Base-by-base conservation (phyloP, 352 stramenopile genomes). In the Phytophthora cryptogea region DNA sequence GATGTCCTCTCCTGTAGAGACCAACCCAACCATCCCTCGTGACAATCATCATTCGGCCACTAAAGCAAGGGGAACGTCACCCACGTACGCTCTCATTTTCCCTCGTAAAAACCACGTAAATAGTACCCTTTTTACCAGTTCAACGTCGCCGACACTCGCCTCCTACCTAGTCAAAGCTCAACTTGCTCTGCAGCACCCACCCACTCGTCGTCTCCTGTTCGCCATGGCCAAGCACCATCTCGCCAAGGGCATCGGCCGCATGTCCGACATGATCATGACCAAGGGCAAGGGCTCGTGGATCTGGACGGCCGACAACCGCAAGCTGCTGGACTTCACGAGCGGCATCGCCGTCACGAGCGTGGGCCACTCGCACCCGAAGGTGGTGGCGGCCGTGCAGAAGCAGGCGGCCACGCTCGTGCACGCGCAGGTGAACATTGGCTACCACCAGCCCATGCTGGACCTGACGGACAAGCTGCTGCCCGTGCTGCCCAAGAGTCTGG, bases 301-400 rank as follows among this genome's bases (percentile, higher is more conserved):
- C 60, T 94, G 74, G 70, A 97, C 89, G 20, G 63, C 77, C 44
- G 89, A 97, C 61, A 80, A 90, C 49, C 76, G 87, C 66, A 97
- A 94, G 72, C 66, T 94, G 41, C 74, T 97, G 43, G 94, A 98
- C 74, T 97, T 98, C 59, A 96, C 91, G 17, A 96, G 82, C 52
- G 94, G 92, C 50, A 98, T 98, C 64, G 92, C 89, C 54, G 92
- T 98, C 23, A 92, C 88, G 6, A 97, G 88, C 62, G 82, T 96
- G 32, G 94, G 94, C 42, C 92, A 98, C 70, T 97, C 85, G 60
- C 94, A 98, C 74, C 92, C 94, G 16, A 85, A 83, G 54, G 87
- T 98, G 23, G 80, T 97, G 20, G 67, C 89, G 26, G 94, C 94
- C 14, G 80, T 96, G 46, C 89, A 97, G 68, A 80, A 95, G 51